These are phyloP conservation scores for Haberlea rhodopensis DNA, from an alignment of 257 asterid species.

Conservation along the genomic window DNA sequence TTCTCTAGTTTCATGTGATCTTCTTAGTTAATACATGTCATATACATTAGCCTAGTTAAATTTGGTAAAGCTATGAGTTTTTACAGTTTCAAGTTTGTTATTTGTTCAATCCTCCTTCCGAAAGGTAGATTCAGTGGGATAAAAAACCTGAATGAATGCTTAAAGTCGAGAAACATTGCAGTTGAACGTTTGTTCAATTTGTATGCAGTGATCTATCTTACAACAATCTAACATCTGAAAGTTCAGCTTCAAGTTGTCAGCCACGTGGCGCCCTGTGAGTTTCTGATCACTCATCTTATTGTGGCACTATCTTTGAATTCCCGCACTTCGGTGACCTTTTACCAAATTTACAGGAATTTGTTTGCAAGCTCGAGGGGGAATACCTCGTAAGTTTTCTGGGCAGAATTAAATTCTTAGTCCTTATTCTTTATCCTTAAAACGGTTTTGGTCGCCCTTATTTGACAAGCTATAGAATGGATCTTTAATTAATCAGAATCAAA, in stretches of 20 bases:
- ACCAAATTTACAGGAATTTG: conserved; percentile 47
- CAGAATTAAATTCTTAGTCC: not conserved
- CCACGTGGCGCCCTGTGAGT: conserved; percentile 47
- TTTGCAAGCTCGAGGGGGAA: conserved; percentile 57
- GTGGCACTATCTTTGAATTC: not conserved
- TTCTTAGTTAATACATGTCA: not conserved
- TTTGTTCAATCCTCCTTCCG: not conserved
- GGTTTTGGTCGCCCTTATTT: not conserved
- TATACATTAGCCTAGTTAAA: not conserved
- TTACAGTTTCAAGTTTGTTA: not conserved
- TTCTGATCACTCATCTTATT: conserved; percentile 8
- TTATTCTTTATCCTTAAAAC: not conserved
- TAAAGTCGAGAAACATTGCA: not conserved
- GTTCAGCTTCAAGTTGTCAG: conserved; percentile 37
- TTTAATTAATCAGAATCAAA: not conserved
- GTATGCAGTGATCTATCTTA: conserved; percentile 60
- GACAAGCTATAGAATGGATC: not conserved
- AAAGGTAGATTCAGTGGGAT: not conserved
- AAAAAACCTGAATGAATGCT: conserved; percentile 1
- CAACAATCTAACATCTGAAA: conserved; percentile 50
- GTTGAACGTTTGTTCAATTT: conserved; percentile 17
- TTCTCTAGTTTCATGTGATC: not conserved
- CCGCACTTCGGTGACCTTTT: conserved; percentile 21
- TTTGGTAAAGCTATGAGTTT: not conserved
- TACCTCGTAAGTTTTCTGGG: conserved; percentile 43